phyloP scores from a whole-genome alignment of 2,329 filamentous ascomycete genomes.

The Akanthomyces muscarius region DNA sequence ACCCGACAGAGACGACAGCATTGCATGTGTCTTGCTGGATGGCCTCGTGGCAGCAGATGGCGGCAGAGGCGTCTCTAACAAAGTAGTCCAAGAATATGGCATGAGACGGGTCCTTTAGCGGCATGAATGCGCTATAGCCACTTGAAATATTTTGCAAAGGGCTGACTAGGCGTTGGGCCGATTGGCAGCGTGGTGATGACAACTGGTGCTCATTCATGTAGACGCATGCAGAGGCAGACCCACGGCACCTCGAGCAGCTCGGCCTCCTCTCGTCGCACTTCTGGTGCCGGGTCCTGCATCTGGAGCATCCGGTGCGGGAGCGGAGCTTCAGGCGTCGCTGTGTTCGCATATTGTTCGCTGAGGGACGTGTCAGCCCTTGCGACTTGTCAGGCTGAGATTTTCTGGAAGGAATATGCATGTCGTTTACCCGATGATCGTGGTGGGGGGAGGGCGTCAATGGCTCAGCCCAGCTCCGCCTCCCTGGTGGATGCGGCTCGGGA shows the following conservation, averaged over 20 bases:
- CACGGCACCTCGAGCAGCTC: conserved; percentile 19
- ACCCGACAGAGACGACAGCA: conserved; percentile 12
- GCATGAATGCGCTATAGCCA: neutral
- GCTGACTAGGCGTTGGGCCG: neutral
- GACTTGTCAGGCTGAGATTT: neutral
- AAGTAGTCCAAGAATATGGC: conserved; percentile 3
- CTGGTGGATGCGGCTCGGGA: neutral
- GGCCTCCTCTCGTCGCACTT: conserved; percentile 22
- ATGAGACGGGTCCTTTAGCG: neutral
- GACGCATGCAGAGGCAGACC: conserved; percentile 13
- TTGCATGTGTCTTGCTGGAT: conserved; percentile 15
- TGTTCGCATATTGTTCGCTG: neutral
- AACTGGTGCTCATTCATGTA: conserved; percentile 15
- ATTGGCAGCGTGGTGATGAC: neutral
- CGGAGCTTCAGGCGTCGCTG: conserved; percentile 12
- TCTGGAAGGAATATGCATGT: neutral
- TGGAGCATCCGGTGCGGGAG: conserved; percentile 20
- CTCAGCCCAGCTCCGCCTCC: neutral
- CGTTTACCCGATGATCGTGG: neutral
- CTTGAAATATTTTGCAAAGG: neutral
- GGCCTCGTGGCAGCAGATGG: conserved; percentile 4
- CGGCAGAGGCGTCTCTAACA: neutral
- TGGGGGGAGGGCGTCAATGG: neutral
- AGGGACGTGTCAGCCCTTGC: neutral
- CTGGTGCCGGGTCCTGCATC: conserved; percentile 21